A percentile compares a stretch with the other conserved stretches of the same genome.
These are phyloP conservation scores for Podospora bellae-mahoneyi DNA, from an alignment of 495 filamentous ascomycete genomes.

Conservation along the genomic window DNA sequence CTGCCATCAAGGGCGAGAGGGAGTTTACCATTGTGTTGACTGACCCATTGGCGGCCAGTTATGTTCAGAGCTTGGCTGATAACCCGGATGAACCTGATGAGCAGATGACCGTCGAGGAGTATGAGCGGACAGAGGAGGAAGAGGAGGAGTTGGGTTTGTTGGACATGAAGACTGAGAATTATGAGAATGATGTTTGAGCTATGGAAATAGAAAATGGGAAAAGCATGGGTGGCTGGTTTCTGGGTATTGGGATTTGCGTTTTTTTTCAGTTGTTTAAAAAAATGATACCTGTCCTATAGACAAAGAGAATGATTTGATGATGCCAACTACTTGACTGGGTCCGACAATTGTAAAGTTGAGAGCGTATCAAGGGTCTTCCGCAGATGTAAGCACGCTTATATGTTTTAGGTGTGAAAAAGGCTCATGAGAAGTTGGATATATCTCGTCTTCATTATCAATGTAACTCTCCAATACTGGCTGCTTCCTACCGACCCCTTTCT, in stretches of 20 bases:
- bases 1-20: slow-evolving; percentile 75
- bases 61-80: slow-evolving; percentile 81
- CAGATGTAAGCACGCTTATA: too few relatives aligned
- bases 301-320: background rate
- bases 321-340: background rate
- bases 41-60: slow-evolving; percentile 86
- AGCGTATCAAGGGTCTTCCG: too few relatives aligned
- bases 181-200: slow-evolving; percentile 53
- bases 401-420: too few relatives aligned
- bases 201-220: background rate
- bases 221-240: background rate
- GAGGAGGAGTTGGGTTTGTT: slow-evolving; percentile 84
- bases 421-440: background rate
- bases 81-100: slow-evolving; percentile 67
- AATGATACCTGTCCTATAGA: background rate
- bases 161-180: slow-evolving; percentile 91
- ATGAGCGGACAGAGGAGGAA: slow-evolving; percentile 82
- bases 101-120: slow-evolving; percentile 79
- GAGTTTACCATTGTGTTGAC: slow-evolving; percentile 83
- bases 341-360: too few relatives aligned
- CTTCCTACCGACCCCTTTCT: too few relatives aligned
- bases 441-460: background rate
- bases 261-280: background rate
- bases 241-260: background rate
- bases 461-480: too few relatives aligned